These are phyloP conservation scores for Candida palmyrensis DNA, from an alignment of 805 yeast genomes.

Conservation along the genomic window DNA sequence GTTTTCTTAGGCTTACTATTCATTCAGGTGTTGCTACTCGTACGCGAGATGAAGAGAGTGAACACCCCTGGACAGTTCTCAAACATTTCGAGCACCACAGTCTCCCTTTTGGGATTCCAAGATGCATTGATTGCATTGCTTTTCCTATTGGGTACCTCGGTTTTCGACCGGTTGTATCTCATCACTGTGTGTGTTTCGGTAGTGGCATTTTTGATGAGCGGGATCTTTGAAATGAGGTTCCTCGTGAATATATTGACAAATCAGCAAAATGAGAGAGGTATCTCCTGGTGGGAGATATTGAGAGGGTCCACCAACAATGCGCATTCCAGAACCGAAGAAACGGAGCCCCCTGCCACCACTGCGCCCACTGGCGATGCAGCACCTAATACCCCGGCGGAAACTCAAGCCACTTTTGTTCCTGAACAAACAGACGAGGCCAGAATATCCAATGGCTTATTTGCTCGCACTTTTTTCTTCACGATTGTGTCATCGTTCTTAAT, in stretches of 20 bases:
- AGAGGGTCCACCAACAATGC: slow-evolving; percentile 40
- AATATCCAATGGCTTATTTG: slow-evolving; percentile 21
- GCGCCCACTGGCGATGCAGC: slow-evolving; percentile 1
- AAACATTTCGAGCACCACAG: slow-evolving; percentile 48
- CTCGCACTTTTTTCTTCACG: slow-evolving; percentile 20
- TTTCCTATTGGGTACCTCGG: slow-evolving; percentile 53
- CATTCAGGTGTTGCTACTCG: slow-evolving; percentile 49
- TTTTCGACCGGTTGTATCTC: slow-evolving; percentile 53
- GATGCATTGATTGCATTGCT: slow-evolving; percentile 69
- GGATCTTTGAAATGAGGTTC: slow-evolving; percentile 72
- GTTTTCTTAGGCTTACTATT: slow-evolving; percentile 42
- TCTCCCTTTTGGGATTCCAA: slow-evolving; percentile 61
- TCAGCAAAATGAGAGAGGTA: slow-evolving; percentile 66
- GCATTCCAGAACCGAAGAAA: neutral
- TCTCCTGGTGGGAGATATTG: slow-evolving; percentile 61
- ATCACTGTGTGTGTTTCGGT: slow-evolving; percentile 69
- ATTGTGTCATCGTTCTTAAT: slow-evolving; percentile 46
- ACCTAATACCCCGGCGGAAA: slow-evolving; percentile 1
- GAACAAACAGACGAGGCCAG: slow-evolving; percentile 14
- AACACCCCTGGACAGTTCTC: slow-evolving; percentile 79
- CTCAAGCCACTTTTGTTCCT: slow-evolving; percentile 7
- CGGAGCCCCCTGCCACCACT: neutral
- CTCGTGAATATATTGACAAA: slow-evolving; percentile 61
- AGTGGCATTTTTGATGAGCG: slow-evolving; percentile 61
- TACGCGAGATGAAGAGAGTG: slow-evolving; percentile 65